Conservation (phyloP, 169 alveolate genomes). For the Perkinsus chesapeaki region DNA sequence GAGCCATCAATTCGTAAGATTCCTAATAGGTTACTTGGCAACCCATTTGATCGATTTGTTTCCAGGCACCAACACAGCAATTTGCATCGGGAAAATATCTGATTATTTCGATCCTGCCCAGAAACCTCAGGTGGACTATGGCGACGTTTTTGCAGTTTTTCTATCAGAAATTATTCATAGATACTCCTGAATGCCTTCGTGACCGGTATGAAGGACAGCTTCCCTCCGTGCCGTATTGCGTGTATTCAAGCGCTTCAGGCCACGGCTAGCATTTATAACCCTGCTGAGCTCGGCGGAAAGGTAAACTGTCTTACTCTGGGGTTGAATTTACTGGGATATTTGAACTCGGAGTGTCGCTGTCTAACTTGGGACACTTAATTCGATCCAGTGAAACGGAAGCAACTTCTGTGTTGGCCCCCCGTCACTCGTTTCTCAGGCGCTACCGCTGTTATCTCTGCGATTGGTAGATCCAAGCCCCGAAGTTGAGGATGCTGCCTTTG, state of each 20-base stretch:
- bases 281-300: not conserved
- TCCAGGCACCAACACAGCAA: not conserved
- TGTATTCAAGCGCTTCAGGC: not conserved
- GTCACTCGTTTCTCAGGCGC: not conserved
- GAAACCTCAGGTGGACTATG: constrained; percentile 5
- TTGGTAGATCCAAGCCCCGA: not conserved
- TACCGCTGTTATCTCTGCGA: not conserved
- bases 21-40: not conserved
- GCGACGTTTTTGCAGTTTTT: no score
- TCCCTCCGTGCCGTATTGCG: not conserved
- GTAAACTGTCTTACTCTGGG: no score
- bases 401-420: not conserved
- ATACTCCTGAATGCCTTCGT: not conserved
- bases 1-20: not conserved
- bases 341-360: no score
- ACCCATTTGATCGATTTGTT: not conserved
- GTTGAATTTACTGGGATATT: no score
- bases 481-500: not conserved
- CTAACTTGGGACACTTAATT: no score
- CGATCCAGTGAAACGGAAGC: not conserved
- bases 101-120: not conserved
- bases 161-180: not conserved
- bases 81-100: not conserved
- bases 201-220: not conserved
- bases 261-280: not conserved